Percentiles rank a stretch among this genome's conserved stretches.
These are phyloP conservation scores for Mycena rebaudengoi DNA, from an alignment of 768 basidiomycete genomes.

Conservation along the genomic window DNA sequence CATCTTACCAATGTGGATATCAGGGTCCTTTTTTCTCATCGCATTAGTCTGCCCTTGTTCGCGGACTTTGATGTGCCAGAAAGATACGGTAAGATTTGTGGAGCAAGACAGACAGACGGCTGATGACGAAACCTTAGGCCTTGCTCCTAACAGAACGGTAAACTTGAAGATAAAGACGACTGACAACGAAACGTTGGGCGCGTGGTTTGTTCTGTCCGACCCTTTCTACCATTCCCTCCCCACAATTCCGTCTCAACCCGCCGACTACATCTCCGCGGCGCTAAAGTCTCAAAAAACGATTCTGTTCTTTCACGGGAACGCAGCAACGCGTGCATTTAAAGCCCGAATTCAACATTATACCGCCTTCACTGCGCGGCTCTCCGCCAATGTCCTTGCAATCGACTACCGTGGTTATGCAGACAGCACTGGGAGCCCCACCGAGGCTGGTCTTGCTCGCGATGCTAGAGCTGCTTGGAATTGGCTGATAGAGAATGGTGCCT, in stretches of 20 bases:
- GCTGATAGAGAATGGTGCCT: constrained; percentile 59
- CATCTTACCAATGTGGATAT: not conserved
- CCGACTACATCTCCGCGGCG: constrained; percentile 59
- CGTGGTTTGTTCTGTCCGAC: constrained; percentile 86
- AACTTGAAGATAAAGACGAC: constrained; percentile 75
- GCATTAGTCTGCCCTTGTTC: constrained; percentile 70
- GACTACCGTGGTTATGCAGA: constrained; percentile 96
- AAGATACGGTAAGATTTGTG: too few relatives aligned
- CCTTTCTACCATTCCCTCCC: constrained; percentile 62
- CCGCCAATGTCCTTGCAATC: constrained; percentile 80
- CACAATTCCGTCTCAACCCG: constrained; percentile 44
- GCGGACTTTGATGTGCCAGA: constrained; percentile 76
- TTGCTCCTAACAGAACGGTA: constrained; percentile 83
- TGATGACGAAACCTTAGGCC: too few relatives aligned
- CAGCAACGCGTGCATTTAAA: constrained; percentile 75
- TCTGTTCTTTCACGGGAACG: constrained; percentile 95
- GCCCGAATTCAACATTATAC: constrained; percentile 76
- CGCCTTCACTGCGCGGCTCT: constrained; percentile 69
- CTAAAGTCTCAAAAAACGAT: constrained; percentile 72
- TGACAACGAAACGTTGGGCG: constrained; percentile 84
- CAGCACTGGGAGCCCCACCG: constrained; percentile 80
- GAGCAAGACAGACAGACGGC: too few relatives aligned
- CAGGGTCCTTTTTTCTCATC: constrained; percentile 13
- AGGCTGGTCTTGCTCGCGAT: constrained; percentile 76
- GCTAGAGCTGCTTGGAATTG: constrained; percentile 81